Percentiles rank a stretch among this genome's conserved stretches.
Evolutionary conservation across 83 land plant species (phyloP).

Genomic region (Picea abies): DNA sequence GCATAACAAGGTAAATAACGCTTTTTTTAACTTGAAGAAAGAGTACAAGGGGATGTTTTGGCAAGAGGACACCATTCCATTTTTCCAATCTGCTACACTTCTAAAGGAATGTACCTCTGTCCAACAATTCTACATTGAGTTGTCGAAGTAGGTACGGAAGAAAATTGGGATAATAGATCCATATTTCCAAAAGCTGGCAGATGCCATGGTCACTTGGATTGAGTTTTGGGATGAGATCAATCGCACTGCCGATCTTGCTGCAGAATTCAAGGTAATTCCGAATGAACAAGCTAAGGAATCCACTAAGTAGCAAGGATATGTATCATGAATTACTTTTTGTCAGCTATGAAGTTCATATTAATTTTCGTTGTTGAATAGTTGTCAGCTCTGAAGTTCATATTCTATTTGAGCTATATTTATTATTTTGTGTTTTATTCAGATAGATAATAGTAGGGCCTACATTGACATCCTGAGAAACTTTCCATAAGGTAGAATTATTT

Average conservation of each 20-base stretch:
- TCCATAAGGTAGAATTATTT: too few species aligned
- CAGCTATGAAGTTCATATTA: too few species aligned
- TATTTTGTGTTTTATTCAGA: too few species aligned
- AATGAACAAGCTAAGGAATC: not conserved
- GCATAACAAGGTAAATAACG: constrained; percentile 71
- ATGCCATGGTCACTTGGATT: constrained; percentile 85
- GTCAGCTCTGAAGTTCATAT: too few species aligned
- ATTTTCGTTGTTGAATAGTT: too few species aligned
- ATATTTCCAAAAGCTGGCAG: constrained; percentile 66
- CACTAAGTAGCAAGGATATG: too few species aligned
- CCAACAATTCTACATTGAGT: constrained; percentile 55
- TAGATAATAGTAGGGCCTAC: too few species aligned
- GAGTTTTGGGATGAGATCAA: constrained; percentile 77
- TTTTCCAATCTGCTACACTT: constrained; percentile 44
- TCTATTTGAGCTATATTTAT: too few species aligned
- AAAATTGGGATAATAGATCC: constrained; percentile 47
- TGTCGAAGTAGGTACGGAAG: constrained; percentile 49
- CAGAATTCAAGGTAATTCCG: not conserved
- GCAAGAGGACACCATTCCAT: constrained; percentile 67
- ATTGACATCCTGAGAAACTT: too few species aligned
- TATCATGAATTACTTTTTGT: too few species aligned
- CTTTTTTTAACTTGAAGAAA: constrained; percentile 62
- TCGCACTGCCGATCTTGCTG: not conserved
- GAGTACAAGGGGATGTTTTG: constrained; percentile 68
- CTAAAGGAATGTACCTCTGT: constrained; percentile 57